Evolutionary conservation across 2,329 filamentous ascomycete species (phyloP).

Genomic region (Ampelomyces quisqualis): DNA sequence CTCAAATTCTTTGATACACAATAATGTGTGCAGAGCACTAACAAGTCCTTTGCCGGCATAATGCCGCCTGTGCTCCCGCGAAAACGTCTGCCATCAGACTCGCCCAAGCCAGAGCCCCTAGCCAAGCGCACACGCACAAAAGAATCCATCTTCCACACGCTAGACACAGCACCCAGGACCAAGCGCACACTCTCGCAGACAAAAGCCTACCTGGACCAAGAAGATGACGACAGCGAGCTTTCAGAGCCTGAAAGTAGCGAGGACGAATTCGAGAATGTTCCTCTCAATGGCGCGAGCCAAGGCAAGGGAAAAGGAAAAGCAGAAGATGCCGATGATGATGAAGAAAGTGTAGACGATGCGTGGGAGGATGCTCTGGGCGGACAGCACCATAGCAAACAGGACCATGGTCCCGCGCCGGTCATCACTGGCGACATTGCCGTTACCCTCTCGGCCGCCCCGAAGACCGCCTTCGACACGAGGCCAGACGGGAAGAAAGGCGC

Average conservation of each 20-base stretch:
- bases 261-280: constrained; percentile 54
- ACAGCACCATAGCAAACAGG: constrained; percentile 37
- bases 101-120: constrained; percentile 45
- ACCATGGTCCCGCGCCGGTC: constrained; percentile 46
- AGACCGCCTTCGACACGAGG: constrained; percentile 27
- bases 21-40: not conserved
- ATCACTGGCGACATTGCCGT: constrained; percentile 71
- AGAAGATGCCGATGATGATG: constrained; percentile 31
- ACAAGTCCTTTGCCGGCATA: constrained; percentile 1
- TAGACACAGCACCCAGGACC: constrained; percentile 45
- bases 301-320: constrained; percentile 45
- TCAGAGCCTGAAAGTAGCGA: constrained; percentile 47
- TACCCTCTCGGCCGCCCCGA: constrained; percentile 54
- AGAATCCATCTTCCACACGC: constrained; percentile 48
- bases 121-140: constrained; percentile 35
- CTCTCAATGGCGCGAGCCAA: constrained; percentile 25
- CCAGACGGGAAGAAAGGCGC: constrained; percentile 76
- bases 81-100: constrained; percentile 60
- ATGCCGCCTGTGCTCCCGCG: constrained; percentile 71
- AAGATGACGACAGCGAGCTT: constrained; percentile 45
- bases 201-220: constrained; percentile 43
- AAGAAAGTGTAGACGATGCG: constrained; percentile 45
- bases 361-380: constrained; percentile 44
- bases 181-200: constrained; percentile 36
- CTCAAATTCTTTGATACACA: no score